Evolutionary conservation across 306 rosid genomes (phyloP).

Genomic region (Hippophae tibetana): DNA sequence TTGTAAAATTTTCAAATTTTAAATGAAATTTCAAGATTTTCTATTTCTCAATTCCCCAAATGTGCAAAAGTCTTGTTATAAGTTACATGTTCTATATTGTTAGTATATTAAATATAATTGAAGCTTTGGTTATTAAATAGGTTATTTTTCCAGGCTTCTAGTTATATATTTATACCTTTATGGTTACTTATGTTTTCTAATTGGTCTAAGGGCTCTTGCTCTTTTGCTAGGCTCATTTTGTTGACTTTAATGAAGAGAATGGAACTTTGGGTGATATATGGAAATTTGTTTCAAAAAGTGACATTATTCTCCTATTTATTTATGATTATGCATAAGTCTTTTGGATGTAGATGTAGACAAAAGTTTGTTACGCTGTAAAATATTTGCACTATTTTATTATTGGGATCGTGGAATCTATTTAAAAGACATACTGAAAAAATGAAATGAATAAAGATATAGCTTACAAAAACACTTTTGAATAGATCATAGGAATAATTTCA

Average conservation of each 20-base stretch:
- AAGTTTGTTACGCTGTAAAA: not conserved
- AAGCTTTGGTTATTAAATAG: not conserved
- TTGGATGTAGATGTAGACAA: not conserved
- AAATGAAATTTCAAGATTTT: slow-evolving; percentile 33
- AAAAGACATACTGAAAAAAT: slow-evolving; percentile 80
- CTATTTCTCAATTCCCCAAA: not conserved
- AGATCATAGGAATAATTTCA: slow-evolving; percentile 73
- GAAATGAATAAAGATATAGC: slow-evolving; percentile 88
- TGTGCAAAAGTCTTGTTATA: too few relatives aligned
- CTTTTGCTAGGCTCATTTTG: slow-evolving; percentile 74
- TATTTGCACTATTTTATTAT: slow-evolving; percentile 57
- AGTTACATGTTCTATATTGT: not conserved
- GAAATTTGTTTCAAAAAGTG: slow-evolving; percentile 76
- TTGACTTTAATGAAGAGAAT: slow-evolving; percentile 80
- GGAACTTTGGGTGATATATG: slow-evolving; percentile 93
- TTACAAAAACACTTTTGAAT: slow-evolving; percentile 87
- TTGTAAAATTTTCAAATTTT: too few relatives aligned
- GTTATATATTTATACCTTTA: not conserved
- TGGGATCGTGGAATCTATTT: slow-evolving; percentile 85
- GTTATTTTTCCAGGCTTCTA: not conserved
- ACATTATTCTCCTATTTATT: slow-evolving; percentile 85
- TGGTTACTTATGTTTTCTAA: slow-evolving; percentile 24
- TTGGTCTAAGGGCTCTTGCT: slow-evolving; percentile 94
- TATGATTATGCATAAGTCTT: slow-evolving; percentile 93
- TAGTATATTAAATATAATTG: not conserved